Percentiles rank a stretch among this genome's conserved stretches.
Evolutionary conservation across 345 rosid genomes (phyloP).

Genomic region (Hibiscus trionum): DNA sequence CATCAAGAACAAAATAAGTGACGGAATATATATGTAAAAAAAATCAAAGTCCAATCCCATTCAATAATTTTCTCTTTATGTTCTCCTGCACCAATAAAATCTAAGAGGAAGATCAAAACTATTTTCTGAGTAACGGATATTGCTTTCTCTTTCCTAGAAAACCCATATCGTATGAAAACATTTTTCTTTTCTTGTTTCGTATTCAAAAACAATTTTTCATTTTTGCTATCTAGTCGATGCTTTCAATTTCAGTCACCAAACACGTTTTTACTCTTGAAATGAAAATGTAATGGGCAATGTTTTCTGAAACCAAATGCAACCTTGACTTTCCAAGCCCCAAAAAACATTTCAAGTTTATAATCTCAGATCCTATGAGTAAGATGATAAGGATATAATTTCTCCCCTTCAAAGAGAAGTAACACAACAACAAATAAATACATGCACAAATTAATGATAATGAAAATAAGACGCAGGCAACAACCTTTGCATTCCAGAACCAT

Average conservation of each 20-base stretch:
- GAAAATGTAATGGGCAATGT: background rate
- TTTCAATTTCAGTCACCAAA: background rate
- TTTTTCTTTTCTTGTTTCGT: background rate
- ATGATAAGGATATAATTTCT: background rate
- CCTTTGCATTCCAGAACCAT: slow-evolving; percentile 75
- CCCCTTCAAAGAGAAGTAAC: background rate
- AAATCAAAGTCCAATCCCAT: background rate
- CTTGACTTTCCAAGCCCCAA: background rate
- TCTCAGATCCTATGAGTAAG: background rate
- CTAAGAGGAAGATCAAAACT: background rate
- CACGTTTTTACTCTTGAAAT: background rate
- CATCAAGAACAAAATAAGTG: slow-evolving; percentile 9
- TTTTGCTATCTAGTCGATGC: background rate
- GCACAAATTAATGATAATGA: background rate
- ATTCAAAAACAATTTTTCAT: background rate
- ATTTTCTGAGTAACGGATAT: background rate
- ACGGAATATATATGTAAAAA: background rate
- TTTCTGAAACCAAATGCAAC: background rate
- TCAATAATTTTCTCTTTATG: too few species aligned
- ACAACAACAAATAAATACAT: too few species aligned
- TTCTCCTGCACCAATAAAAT: background rate
- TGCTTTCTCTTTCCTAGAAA: background rate
- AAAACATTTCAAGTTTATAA: background rate
- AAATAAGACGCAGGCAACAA: slow-evolving; percentile 4
- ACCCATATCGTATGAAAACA: background rate